Percentiles rank a stretch among this genome's conserved stretches.
phyloP scores from a whole-genome alignment of 1,139 yeast genomes.

The Hyphopichia pseudoburtonii region DNA sequence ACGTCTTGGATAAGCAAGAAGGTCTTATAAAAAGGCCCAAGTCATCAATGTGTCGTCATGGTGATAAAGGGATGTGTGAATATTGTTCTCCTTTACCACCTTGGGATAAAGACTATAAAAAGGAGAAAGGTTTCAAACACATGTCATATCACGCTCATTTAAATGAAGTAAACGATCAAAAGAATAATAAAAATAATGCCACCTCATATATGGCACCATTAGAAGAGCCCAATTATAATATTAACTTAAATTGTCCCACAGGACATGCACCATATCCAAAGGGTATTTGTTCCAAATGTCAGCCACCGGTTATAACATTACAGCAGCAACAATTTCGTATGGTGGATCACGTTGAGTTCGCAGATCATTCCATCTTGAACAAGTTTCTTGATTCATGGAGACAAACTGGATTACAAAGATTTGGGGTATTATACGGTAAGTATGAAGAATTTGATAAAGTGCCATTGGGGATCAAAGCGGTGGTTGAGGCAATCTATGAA shows the following conservation, averaged over 20 bases:
- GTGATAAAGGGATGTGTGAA: slow-evolving; percentile 96
- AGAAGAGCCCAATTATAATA: slow-evolving; percentile 66
- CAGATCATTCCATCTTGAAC: slow-evolving; percentile 70
- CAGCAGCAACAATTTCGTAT: slow-evolving; percentile 88
- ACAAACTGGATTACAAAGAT: slow-evolving; percentile 78
- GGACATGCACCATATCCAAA: slow-evolving; percentile 94
- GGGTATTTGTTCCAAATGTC: slow-evolving; percentile 97
- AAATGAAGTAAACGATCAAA: slow-evolving; percentile 66
- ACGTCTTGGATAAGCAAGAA: slow-evolving; percentile 58
- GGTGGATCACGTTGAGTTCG: slow-evolving; percentile 97
- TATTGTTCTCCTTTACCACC: slow-evolving; percentile 96
- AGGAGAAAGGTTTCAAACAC: slow-evolving; percentile 80
- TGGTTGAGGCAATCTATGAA: slow-evolving; percentile 90
- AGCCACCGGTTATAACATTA: slow-evolving; percentile 90
- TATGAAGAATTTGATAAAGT: slow-evolving; percentile 77
- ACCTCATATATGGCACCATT: slow-evolving; percentile 79
- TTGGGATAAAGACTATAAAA: slow-evolving; percentile 79
- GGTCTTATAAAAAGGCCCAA: slow-evolving; percentile 72
- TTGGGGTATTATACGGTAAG: slow-evolving; percentile 81
- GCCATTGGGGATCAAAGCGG: slow-evolving; percentile 91
- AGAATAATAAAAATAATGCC: slow-evolving; percentile 61
- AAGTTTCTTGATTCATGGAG: slow-evolving; percentile 92
- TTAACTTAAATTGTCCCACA: slow-evolving; percentile 62
- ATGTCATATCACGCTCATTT: slow-evolving; percentile 82
- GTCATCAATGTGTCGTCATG: slow-evolving; percentile 77